Base-by-base conservation (phyloP, 495 filamentous ascomycete species). In the Trichocladium antarcticum region DNA sequence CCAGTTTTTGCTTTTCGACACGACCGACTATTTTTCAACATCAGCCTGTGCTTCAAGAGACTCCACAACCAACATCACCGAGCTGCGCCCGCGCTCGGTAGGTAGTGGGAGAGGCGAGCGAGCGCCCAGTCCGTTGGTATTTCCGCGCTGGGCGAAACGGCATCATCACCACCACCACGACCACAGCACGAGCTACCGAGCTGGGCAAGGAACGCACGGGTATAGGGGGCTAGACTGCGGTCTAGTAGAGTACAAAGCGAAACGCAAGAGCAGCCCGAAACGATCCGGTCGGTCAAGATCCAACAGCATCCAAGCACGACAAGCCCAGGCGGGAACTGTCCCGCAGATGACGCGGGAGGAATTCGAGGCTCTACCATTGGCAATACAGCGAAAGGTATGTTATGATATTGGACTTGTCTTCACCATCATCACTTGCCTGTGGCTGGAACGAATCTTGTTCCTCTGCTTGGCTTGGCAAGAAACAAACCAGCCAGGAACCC, bases 381-480 rank as follows among this genome's bases (percentile, higher is more conserved):
- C 75, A 6, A 70, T 80, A 19, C 67, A 74, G 49, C 66, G 76
- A 55, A 80, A 79, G 68, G 77, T 77, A 63, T 59, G 72, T 68
- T 57, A 24, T 39, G 24, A 24, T 28, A 14, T 43, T 39, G 32
- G 22, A 12, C 35, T 50, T 52, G 54, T 28, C 49, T 45, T 57
- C 45, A 8, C 40, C 37, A 1, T 47, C 37, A 14, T 27, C 49
- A 20, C n/a, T n/a, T n/a, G n/a, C 9, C 42, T 10, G 42, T 32
- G 21, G 12, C 12, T 31, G 42, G 39, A 16, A 32, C 7, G 29
- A 39, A 16, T 29, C 16, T 27, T 27, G 28, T 39, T 47, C 36
- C 37, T 20, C 15, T 5, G 31, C 31, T 49, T 36, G 12, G 34
- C 41, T 43, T 45, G 54, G 50, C 54, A 37, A 29, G 46, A n/a